Base-by-base conservation (phyloP, 2,329 filamentous ascomycete genomes). In the Bipolaris victoriae region DNA sequence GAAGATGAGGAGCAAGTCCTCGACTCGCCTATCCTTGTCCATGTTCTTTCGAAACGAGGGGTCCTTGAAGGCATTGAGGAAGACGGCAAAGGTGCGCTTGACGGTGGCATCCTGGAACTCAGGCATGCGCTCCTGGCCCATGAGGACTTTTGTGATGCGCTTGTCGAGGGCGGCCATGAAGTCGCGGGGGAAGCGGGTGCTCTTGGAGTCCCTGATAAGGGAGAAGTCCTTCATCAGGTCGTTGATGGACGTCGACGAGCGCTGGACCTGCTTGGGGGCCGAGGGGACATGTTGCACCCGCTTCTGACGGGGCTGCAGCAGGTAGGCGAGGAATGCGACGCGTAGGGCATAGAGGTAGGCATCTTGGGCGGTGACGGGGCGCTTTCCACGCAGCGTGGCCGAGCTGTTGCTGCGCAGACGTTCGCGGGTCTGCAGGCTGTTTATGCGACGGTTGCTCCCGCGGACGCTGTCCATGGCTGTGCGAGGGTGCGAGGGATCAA, bases 1-100 rank as follows among this genome's bases (percentile, higher is more conserved):
- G 82, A 99, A 98, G 63, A 98, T 97, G 66, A 99, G 83, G 49
- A 99, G 87, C 49, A 98, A 80, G 62, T 96, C 93, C 77, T 99
- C 95, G 20, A 96, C 89, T 71, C 94, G 89, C 61, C 94, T 86
- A 76, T 97, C 94, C 78, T 96, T 96, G 72, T 97, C 92, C 81
- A 97, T 92, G 57, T 88, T 89, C 79, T 92, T 96, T 65, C 91
- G 89, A 72, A 97, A 97, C 44, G 86, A 88, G 60, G 88, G 88
- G 61, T 96, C 91, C 67, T 94, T 97, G 75, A 99, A 90, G 55
- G 92, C 90, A 57, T 94, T 97, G 74, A 97, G 89, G 63, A 97
- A 97, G 64, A 92, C 91, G 53, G 92, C 95, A 79, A 99, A 99
- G 1, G 92, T 96, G 60, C 94, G 86, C 79, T 97, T 97, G 63